Base-by-base conservation (phyloP, 2,329 filamentous ascomycete genomes). In the Colletotrichum navitas region DNA sequence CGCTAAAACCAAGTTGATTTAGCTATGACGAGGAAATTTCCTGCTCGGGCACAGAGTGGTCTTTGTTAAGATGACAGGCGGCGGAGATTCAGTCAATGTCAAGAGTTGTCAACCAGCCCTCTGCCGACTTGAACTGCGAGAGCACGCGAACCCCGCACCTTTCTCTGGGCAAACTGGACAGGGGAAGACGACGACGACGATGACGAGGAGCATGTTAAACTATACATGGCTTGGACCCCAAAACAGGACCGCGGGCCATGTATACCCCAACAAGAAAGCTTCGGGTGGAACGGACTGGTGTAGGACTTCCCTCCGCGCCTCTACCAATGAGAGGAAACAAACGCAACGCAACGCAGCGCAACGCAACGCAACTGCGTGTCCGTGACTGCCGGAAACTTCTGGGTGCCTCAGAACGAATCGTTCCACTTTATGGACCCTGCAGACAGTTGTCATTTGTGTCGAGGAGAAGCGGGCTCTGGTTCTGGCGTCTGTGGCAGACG, bases 101-200 rank as follows among this genome's bases (percentile, higher is more conserved):
- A 39, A 14, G 16, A 26, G 47, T 58, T 29, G 41, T 34, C 39
- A 41, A 34, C 49, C 24, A 24, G 55, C 39, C 39, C 39, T 41
- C 39, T 41, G 47, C 29, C 45, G 45, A 24, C 55, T 41, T 29
- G 32, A 43, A 24, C 12, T 14, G 43, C 29, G 54, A 49, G 21
- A 11, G 29, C 36, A 43, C 29, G 39, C 21, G 14, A 18, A 69
- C 66, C 62, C 66, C 66, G 66, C 66, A 69, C 52, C 36, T 43
- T 54, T 59, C 34, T 58, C 51, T 18, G 10, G 29, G 12, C 24
- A 32, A 16, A 21, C n/a, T 36, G 51, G 60, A 8, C 24, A 11
- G 11, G 63, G 26, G 32, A 14, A 45, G 41, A 45, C 43, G 21
- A 47, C 21, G 14, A 47, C 10, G 10, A 24, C n/a, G 45, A 47